Evolutionary conservation across 2,329 filamentous ascomycete genomes (phyloP).

Genomic region (Xenosphaeropsis pyriputrescens): DNA sequence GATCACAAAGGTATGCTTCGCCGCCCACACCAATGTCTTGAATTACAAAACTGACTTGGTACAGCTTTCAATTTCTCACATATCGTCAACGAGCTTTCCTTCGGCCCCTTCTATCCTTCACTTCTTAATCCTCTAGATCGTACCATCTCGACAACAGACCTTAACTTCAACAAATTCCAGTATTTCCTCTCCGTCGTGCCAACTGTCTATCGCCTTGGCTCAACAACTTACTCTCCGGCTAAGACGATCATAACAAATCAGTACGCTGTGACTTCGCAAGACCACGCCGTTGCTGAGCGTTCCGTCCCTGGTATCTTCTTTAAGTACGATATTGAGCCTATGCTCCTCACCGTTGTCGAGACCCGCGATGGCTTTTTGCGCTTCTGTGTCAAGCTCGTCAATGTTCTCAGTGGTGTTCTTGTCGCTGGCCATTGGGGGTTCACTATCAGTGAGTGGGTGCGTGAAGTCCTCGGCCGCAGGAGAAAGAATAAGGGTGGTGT

Average conservation of each 20-base stretch:
- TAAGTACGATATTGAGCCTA: conserved; percentile 98
- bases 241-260: conserved; percentile 83
- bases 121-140: conserved; percentile 89
- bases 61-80: conserved; percentile 95
- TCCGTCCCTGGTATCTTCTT: conserved; percentile 83
- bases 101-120: conserved; percentile 90
- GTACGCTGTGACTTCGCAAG: conserved; percentile 91
- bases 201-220: conserved; percentile 68
- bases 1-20: conserved; percentile 57
- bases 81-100: conserved; percentile 89
- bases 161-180: conserved; percentile 90
- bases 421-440: conserved; percentile 92
- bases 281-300: conserved; percentile 51
- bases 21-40: neutral
- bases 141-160: conserved; percentile 61
- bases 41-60: conserved; percentile 9
- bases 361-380: conserved; percentile 59
- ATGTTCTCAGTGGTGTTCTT: conserved; percentile 79
- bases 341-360: conserved; percentile 75
- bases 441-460: conserved; percentile 65
- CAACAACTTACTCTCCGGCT: conserved; percentile 17
- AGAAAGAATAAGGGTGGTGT: conserved; percentile 18
- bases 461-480: conserved; percentile 32
- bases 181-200: conserved; percentile 95
- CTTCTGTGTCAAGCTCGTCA: conserved; percentile 71